A percentile compares a stretch with the other conserved stretches of the same genome.
Conservation (phyloP, 768 basidiomycete species). For the Aureoboletus auriporus region DNA sequence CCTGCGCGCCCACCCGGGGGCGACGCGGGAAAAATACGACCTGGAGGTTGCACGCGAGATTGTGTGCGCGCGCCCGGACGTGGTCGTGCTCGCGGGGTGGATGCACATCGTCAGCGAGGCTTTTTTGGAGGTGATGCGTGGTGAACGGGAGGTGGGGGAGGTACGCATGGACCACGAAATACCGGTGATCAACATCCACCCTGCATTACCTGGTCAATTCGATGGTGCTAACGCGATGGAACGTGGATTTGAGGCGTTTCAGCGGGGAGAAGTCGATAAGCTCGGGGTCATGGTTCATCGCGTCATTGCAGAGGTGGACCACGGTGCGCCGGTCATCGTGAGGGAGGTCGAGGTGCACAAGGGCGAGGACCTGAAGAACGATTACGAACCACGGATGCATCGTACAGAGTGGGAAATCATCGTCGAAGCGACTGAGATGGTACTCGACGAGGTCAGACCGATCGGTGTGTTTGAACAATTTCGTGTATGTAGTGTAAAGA, state of each 20-base stretch:
- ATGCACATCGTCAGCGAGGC: constrained; percentile 91
- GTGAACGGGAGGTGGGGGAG: constrained; percentile 32
- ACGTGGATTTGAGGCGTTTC: constrained; percentile 85
- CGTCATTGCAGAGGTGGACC: constrained; percentile 91
- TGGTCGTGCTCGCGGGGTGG: constrained; percentile 96
- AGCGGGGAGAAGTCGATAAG: constrained; percentile 70
- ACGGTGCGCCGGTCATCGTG: constrained; percentile 83
- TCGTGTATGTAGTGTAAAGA: constrained; percentile 2
- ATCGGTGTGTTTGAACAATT: constrained; percentile 9
- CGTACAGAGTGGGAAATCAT: constrained; percentile 85
- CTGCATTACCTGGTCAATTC: constrained; percentile 93
- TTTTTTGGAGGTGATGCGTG: constrained; percentile 64
- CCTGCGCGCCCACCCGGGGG: constrained; percentile 65
- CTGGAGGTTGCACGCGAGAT: constrained; percentile 71
- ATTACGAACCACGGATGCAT: constrained; percentile 76
- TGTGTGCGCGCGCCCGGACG: constrained; percentile 61
- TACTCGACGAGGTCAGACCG: constrained; percentile 52
- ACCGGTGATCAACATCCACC: constrained; percentile 94
- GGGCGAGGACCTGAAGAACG: constrained; percentile 64
- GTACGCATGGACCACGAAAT: constrained; percentile 40
- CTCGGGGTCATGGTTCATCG: constrained; percentile 93
- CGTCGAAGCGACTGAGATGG: constrained; percentile 75
- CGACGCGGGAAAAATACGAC: constrained; percentile 84
- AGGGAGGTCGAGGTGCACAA: constrained; percentile 67
- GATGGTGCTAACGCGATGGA: constrained; percentile 92